Evolutionary conservation across 352 stramenopile genomes (phyloP), one percentile per base, ranked within the genome.

Genomic region (Globisporangium takayamanum): DNA sequence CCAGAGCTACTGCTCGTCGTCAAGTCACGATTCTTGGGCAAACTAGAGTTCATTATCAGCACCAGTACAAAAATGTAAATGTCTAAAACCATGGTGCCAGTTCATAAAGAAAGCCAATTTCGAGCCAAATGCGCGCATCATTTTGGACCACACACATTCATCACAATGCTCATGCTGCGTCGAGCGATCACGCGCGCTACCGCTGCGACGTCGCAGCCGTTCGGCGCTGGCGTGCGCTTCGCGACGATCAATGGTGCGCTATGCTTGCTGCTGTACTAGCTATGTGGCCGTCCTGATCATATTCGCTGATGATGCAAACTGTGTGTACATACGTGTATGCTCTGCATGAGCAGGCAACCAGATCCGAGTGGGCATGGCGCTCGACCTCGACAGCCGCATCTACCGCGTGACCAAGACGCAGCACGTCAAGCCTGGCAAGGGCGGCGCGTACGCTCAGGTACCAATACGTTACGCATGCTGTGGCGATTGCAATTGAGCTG

Each of bases 371-470:
- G 85, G 85, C 30, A 92, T 94, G 78, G 82, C 85, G 20, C 73
- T 94, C 18, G 85, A 94, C 39, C 73, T 94, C 33, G 83, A 93
- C 22, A 83, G 80, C 42, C 84, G 82, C 53, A 90, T 92, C 68
- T 94, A 91, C 64, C 83, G 83, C 55, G 83, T 92, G 47, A 78
- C 72, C 57, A 94, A 94, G 70, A 88, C 69, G 59, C 83, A 94
- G 67, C 77, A 89, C 55, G 83, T 93, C 26, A 94, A 94, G 62
- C 85, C 85, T 4, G 85, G 85, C 41, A 94, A 94, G 50, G 85
- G 85, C 3, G 85, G 81, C 50, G 85, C 85, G 1, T 94, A 93
- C 57, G 78, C 89, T 10, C 80, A 88, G 66, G 76, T 88, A 57
- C 14, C 59, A 16, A 39, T 6, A 39, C 33, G 5, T 39, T 12